Percentiles rank a stretch among this genome's conserved stretches.
These are phyloP conservation scores for Ceratopteris richardii DNA, from an alignment of 75 land plant species.

Conservation along the genomic window DNA sequence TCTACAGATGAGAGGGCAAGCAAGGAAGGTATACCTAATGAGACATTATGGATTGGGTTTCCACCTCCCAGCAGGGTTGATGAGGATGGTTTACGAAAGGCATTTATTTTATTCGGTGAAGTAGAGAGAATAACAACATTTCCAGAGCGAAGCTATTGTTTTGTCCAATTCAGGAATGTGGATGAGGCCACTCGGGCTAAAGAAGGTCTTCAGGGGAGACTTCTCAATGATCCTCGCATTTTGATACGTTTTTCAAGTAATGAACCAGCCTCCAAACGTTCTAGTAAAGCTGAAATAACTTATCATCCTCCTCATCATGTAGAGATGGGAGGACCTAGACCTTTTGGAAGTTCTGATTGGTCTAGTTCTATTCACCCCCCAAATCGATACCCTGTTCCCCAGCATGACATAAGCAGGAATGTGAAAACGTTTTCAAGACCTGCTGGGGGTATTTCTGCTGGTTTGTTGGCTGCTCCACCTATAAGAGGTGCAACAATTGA, in stretches of 20 bases:
- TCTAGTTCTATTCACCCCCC: conserved; percentile 11
- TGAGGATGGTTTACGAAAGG: conserved; percentile 73
- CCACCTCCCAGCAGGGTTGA: conserved; percentile 69
- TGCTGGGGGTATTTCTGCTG: conserved; percentile 1
- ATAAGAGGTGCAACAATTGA: conserved; percentile 12
- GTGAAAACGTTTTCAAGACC: neutral
- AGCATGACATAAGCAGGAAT: conserved; percentile 1
- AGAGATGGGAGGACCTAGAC: conserved; percentile 5
- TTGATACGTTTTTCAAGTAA: conserved; percentile 68
- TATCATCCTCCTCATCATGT: neutral
- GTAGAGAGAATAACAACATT: conserved; percentile 77
- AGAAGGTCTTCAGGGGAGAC: conserved; percentile 71
- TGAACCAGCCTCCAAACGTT: conserved; percentile 43
- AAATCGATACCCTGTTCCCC: neutral
- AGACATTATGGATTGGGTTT: conserved; percentile 74
- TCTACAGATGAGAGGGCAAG: conserved; percentile 17
- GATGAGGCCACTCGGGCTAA: conserved; percentile 90
- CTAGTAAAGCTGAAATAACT: neutral
- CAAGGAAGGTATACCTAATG: conserved; percentile 66
- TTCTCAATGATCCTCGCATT: conserved; percentile 84
- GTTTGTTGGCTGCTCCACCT: conserved; percentile 10
- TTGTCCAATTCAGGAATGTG: conserved; percentile 77
- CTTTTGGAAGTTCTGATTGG: conserved; percentile 10
- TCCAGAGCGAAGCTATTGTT: conserved; percentile 60
- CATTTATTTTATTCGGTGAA: conserved; percentile 87